These are phyloP conservation scores for Metschnikowia proteae DNA, from an alignment of 805 yeast genomes.

Conservation along the genomic window DNA sequence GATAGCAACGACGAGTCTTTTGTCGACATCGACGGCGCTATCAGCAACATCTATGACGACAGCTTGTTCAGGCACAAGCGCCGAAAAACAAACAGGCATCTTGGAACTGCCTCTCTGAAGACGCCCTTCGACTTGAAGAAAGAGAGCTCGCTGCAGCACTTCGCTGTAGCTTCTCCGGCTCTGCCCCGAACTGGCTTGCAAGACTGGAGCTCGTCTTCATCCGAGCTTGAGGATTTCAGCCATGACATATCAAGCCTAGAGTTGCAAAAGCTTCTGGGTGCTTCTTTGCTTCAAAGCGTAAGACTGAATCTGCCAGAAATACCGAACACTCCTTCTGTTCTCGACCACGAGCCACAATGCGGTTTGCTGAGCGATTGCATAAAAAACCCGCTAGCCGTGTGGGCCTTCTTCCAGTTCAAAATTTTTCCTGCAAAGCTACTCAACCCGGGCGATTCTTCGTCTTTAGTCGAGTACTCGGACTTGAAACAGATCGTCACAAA, in stretches of 20 bases:
- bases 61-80: slow-evolving; percentile 24
- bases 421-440: slow-evolving; percentile 49
- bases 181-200: not conserved
- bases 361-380: slow-evolving; percentile 13
- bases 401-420: slow-evolving; percentile 50
- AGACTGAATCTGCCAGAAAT: not conserved
- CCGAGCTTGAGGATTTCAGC: slow-evolving; percentile 24
- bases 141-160: not conserved
- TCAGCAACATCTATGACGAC: slow-evolving; percentile 22
- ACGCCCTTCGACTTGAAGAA: not conserved
- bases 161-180: not conserved
- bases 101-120: not conserved
- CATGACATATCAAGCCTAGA: slow-evolving; percentile 12
- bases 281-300: not conserved
- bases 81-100: not conserved
- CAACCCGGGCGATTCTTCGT: slow-evolving; percentile 25
- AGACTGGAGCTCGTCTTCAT: slow-evolving; percentile 12
- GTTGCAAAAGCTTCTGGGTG: slow-evolving; percentile 5
- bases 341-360: slow-evolving; percentile 14
- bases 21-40: slow-evolving; percentile 18
- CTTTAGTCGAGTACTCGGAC: slow-evolving; percentile 39
- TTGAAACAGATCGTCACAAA: slow-evolving; percentile 22
- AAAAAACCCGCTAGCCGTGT: slow-evolving; percentile 36
- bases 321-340: not conserved
- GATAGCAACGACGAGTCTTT: slow-evolving; percentile 10